Base-by-base conservation (phyloP, 768 basidiomycete genomes). In the Dioszegia hungarica region DNA sequence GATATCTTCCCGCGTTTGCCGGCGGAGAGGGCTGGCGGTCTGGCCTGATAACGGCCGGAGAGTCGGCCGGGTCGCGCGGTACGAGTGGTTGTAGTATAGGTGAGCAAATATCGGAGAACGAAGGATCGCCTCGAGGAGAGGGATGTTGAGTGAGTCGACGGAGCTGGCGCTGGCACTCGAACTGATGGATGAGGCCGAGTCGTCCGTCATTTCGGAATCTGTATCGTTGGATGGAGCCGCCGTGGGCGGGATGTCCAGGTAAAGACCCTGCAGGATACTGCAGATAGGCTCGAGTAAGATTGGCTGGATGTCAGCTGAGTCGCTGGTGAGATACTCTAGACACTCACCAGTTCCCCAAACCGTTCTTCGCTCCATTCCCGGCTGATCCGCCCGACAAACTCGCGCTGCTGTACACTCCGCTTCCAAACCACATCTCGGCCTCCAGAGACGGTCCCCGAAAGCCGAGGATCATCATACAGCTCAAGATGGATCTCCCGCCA, bases 401-500 rank as follows among this genome's bases (percentile, higher is more conserved):
- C 60, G 15, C 70, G 29, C 52, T 72, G 60, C 33, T 65, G 64
- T 12, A 72, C 59, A 17, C 45, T 33, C 33, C 39, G 56, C 59
- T 60, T 57, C 72, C 72, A 74, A 50, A 70, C 61, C 6, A 67
- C 27, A 1, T 34, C 44, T 8, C 59, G 38, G 2, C 43, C 28
- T 15, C 17, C 15, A 4, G 46, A n/a, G 47, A 46, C 57, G 14
- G 60, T 28, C 2, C 63, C 62, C 12, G 62, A 54, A 3, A 15
- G 1, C 22, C 60, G 50, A 12, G 73, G 73, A 59, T 74, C 65
- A 39, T 74, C 73, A 54, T 68, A 72, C 29, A 58, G 36, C 45
- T 61, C 43, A 0, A 62, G 56, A 37, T 65, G 61, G 27, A 74
- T 59, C 44, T 72, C 63, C 10, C 70, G 56, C 73, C 73, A 74